Evolutionary conservation across 1,284 basidiomycete species (phyloP).

Genomic region (Wolfiporia cocos): DNA sequence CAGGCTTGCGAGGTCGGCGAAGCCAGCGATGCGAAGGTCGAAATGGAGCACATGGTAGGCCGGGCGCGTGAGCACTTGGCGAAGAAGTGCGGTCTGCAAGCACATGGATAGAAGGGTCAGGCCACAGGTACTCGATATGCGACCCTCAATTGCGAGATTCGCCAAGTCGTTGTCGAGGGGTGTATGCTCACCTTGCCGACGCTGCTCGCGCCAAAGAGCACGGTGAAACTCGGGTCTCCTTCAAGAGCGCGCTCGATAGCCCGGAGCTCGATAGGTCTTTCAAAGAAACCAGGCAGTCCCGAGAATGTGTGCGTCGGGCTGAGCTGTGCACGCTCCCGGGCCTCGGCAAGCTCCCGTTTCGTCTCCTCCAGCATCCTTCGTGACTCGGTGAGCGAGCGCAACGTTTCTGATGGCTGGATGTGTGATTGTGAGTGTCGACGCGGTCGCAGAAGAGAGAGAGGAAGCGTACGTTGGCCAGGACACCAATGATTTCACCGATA

Average conservation of each 20-base stretch:
- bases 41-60: slow-evolving; percentile 78
- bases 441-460: slow-evolving; percentile 8
- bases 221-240: slow-evolving; percentile 71
- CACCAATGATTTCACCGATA: slow-evolving; percentile 69
- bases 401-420: slow-evolving; percentile 65
- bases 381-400: slow-evolving; percentile 73
- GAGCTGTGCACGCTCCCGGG: slow-evolving; percentile 56
- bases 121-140: not conserved
- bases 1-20: slow-evolving; percentile 71
- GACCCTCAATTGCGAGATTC: too few species aligned
- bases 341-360: slow-evolving; percentile 63
- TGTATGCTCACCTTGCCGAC: slow-evolving; percentile 83
- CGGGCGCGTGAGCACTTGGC: slow-evolving; percentile 64
- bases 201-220: slow-evolving; percentile 76
- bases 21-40: slow-evolving; percentile 78
- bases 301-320: slow-evolving; percentile 75
- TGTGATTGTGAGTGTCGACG: slow-evolving; percentile 9
- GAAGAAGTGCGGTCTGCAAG: slow-evolving; percentile 64
- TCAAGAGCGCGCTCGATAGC: slow-evolving; percentile 59
- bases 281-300: slow-evolving; percentile 65
- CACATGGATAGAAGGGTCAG: not conserved
- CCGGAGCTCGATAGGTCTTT: slow-evolving; percentile 58
- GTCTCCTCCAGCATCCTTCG: slow-evolving; percentile 70
- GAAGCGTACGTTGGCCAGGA: slow-evolving; percentile 63
- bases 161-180: too few species aligned